phyloP scores from a whole-genome alignment of 176 grass and related monocot species.

The Calamus simplicifolius region DNA sequence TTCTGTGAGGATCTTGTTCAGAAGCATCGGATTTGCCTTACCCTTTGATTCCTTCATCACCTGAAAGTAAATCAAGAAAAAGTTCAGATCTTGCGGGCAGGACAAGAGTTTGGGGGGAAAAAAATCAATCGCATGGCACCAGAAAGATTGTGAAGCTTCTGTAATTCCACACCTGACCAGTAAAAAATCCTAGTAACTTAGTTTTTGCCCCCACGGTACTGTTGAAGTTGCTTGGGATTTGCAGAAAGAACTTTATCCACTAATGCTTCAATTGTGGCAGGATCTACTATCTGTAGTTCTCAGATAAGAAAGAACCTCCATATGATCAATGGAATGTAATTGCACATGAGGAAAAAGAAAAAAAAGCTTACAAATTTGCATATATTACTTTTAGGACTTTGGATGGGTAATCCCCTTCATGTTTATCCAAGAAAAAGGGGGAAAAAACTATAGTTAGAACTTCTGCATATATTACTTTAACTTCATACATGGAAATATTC shows the following conservation, averaged over 20 bases:
- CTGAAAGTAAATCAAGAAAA: constrained; percentile 26
- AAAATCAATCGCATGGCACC: background rate
- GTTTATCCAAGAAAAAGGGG: too few species aligned
- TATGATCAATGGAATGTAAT: too few species aligned
- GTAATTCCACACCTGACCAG: constrained; percentile 50
- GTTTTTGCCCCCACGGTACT: constrained; percentile 69
- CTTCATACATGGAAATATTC: too few species aligned
- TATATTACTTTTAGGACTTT: too few species aligned
- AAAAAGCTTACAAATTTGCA: too few species aligned
- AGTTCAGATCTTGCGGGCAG: background rate
- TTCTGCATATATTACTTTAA: too few species aligned
- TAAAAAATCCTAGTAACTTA: constrained; percentile 86
- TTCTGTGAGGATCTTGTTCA: constrained; percentile 68
- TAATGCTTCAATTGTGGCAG: constrained; percentile 66
- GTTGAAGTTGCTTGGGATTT: constrained; percentile 84
- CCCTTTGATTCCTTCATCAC: constrained; percentile 98
- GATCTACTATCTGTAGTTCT: constrained; percentile 61
- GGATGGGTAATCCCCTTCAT: too few species aligned
- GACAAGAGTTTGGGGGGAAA: background rate
- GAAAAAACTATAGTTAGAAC: too few species aligned
- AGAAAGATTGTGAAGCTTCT: background rate
- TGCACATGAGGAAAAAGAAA: too few species aligned
- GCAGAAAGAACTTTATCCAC: constrained; percentile 61
- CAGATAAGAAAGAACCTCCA: background rate
- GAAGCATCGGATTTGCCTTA: constrained; percentile 77